These are phyloP conservation scores for Fusarium cicatricum DNA, from an alignment of 2,329 filamentous ascomycete genomes.

Conservation along the genomic window DNA sequence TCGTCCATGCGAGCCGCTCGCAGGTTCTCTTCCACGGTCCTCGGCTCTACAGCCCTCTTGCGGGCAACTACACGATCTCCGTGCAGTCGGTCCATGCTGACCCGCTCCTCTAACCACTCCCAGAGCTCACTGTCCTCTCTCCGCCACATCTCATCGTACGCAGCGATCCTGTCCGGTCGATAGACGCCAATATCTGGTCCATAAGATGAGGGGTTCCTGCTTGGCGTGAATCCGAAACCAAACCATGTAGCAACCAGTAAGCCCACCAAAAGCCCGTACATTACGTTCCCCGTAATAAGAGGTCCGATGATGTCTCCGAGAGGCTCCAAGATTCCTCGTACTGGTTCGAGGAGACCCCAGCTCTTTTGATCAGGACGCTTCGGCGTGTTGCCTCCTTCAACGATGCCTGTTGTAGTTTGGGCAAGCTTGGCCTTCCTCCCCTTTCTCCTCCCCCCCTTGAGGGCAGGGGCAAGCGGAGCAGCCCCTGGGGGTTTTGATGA, in stretches of 20 bases:
- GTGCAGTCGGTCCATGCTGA: constrained; percentile 71
- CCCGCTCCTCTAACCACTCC: constrained; percentile 91
- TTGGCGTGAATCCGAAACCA: constrained; percentile 62
- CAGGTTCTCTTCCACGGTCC: constrained; percentile 67
- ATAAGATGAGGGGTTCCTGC: constrained; percentile 48
- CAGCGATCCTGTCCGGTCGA: constrained; percentile 73
- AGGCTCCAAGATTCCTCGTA: constrained; percentile 75
- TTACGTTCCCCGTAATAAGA: constrained; percentile 77
- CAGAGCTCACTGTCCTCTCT: constrained; percentile 88
- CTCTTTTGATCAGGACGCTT: constrained; percentile 56
- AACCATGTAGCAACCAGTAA: constrained; percentile 80
- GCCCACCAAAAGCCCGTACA: constrained; percentile 77
- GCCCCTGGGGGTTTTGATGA: constrained; percentile 66
- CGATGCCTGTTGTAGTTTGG: constrained; percentile 54
- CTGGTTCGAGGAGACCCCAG: constrained; percentile 86
- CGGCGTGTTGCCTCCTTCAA: constrained; percentile 49
- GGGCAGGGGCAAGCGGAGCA: constrained; percentile 55
- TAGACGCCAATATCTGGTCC: constrained; percentile 45
- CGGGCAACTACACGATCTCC: constrained; percentile 47
- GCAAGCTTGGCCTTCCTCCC: constrained; percentile 60
- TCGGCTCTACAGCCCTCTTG: constrained; percentile 61
- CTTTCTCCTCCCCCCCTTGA: constrained; percentile 68
- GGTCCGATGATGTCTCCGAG: constrained; percentile 74
- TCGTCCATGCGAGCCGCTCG: constrained; percentile 71
- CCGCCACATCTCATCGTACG: constrained; percentile 94